Conservation (phyloP, 176 grass and related monocot species). For the Lolium rigidum region DNA sequence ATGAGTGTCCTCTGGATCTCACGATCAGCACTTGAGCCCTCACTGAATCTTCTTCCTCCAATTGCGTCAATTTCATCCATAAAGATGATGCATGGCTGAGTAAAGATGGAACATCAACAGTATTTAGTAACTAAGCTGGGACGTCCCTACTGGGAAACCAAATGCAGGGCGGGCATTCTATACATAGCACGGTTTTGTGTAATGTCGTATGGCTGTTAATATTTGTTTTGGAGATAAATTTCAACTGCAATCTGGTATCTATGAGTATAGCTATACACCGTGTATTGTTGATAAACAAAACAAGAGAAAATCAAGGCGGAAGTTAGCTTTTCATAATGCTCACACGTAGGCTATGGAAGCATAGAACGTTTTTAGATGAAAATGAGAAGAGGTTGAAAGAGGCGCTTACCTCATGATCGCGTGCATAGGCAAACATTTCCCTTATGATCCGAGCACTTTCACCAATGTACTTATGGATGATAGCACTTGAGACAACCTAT, state of each 20-base stretch:
- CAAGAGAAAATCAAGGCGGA: not conserved
- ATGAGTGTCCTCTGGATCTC: constrained; percentile 30
- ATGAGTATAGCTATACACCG: not conserved
- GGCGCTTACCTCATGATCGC: constrained; percentile 2
- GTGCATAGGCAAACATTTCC: constrained; percentile 33
- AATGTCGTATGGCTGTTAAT: not conserved
- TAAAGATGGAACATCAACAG: not conserved
- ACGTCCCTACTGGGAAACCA: not conserved
- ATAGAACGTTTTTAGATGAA: not conserved
- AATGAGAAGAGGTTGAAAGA: not conserved
- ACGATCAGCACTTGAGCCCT: constrained; percentile 14
- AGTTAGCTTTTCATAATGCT: not conserved
- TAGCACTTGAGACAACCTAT: constrained; percentile 28
- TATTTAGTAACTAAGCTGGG: constrained; percentile 2
- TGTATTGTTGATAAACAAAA: not conserved
- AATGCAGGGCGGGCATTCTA: not conserved
- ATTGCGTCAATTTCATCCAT: constrained; percentile 31
- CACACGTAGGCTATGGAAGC: not conserved
- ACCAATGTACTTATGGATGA: constrained; percentile 17
- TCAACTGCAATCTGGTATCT: not conserved
- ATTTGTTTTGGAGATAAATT: not conserved
- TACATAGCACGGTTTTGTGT: not conserved
- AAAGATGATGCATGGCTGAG: constrained; percentile 30
- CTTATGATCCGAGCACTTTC: constrained; percentile 1
- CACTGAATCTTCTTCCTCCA: constrained; percentile 30